phyloP scores from a whole-genome alignment of 345 rosid genomes.

The Raphanus raphanistrum region DNA sequence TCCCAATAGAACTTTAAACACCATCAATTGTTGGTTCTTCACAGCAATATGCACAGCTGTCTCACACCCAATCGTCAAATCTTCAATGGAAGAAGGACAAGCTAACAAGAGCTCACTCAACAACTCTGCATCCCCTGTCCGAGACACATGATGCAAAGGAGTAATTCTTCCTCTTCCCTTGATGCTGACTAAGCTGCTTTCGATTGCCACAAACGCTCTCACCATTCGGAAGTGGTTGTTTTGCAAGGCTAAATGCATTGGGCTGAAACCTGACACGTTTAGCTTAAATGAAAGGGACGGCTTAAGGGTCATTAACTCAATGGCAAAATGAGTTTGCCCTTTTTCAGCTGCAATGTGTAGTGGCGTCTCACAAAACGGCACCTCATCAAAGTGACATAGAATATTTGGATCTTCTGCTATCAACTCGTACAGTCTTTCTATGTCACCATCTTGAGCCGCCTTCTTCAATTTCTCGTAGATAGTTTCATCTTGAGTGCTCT shows the following conservation, averaged over 20 bases:
- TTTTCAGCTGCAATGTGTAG: neutral
- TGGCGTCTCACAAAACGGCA: neutral
- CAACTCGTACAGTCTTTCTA: neutral
- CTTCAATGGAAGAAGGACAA: no score
- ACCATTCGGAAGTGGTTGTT: neutral
- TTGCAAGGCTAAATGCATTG: constrained; percentile 32
- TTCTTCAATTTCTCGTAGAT: neutral
- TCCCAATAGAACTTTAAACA: neutral
- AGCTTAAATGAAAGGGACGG: neutral
- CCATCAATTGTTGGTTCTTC: neutral
- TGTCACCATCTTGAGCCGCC: neutral
- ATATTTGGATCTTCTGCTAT: neutral
- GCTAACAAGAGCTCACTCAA: neutral
- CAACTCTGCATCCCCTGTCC: constrained; percentile 2
- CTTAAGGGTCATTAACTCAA: neutral
- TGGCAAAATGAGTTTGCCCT: constrained; percentile 6
- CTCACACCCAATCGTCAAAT: neutral
- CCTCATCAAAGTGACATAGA: neutral
- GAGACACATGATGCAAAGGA: constrained; percentile 38
- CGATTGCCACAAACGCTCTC: constrained; percentile 17
- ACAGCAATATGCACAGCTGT: constrained; percentile 27
- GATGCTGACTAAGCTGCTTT: constrained; percentile 27
- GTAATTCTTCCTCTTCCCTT: constrained; percentile 36
- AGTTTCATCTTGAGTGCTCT: neutral
- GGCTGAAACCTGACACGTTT: constrained; percentile 3